phyloP scores from a whole-genome alignment of 768 basidiomycete species.

The Tulasnella sp. region DNA sequence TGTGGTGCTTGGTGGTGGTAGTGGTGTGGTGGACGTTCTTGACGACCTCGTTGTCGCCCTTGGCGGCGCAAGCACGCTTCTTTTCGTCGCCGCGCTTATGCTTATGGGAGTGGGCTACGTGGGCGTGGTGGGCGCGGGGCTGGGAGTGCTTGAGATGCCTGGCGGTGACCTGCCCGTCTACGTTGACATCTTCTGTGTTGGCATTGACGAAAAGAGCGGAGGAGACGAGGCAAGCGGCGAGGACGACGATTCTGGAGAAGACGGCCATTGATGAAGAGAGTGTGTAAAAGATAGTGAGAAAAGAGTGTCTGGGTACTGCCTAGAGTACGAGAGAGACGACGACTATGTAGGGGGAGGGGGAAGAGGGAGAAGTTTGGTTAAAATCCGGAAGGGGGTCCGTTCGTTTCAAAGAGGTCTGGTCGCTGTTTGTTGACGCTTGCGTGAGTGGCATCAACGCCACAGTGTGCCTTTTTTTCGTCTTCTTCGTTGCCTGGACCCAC shows the following conservation, averaged over 20 bases:
- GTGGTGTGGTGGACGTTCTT: background rate
- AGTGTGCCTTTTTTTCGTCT: background rate
- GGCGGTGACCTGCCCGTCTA: constrained; percentile 29
- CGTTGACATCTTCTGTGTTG: constrained; percentile 26
- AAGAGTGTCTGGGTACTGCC: constrained; percentile 21
- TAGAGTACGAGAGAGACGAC: constrained; percentile 23
- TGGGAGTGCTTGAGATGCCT: constrained; percentile 32
- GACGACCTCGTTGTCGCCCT: constrained; percentile 6
- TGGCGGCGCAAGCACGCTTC: constrained; percentile 29
- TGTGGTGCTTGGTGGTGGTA: background rate
- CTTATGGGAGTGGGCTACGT: constrained; percentile 37
- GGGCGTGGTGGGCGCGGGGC: constrained; percentile 23
- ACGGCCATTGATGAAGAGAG: constrained; percentile 33
- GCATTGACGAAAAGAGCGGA: constrained; percentile 38
- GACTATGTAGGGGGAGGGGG: background rate
- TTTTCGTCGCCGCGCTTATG: constrained; percentile 42
- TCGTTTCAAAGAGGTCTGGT: background rate
- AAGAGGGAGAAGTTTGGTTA: background rate
- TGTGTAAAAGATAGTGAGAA: constrained; percentile 2
- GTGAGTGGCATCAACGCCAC: background rate
- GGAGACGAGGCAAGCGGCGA: constrained; percentile 32
- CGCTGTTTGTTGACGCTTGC: background rate
- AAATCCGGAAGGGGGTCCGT: background rate
- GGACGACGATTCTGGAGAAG: constrained; percentile 44
- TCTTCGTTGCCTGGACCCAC: background rate